A percentile compares a stretch with the other conserved stretches of the same genome.
Evolutionary conservation across 257 asterid genomes (phyloP).

Genomic region (Petunia secreta): DNA sequence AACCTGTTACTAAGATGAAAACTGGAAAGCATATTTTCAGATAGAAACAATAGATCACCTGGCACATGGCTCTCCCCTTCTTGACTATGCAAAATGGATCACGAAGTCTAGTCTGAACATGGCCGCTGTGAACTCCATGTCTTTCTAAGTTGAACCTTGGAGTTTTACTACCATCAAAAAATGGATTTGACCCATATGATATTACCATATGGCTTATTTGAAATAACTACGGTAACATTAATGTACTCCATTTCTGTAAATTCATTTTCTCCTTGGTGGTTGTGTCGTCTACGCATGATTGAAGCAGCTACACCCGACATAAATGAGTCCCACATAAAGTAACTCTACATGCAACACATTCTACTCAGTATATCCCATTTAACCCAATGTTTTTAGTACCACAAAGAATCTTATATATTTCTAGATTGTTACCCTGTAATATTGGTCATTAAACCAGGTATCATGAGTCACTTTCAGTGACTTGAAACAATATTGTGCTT

Average conservation of each 20-base stretch:
- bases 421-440: constrained; percentile 52
- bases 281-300: constrained; percentile 52
- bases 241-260: constrained; percentile 78
- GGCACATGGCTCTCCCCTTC: constrained; percentile 69
- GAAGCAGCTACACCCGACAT: constrained; percentile 61
- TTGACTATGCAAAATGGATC: constrained; percentile 72
- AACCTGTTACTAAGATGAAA: background rate
- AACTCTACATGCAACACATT: constrained; percentile 49
- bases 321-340: constrained; percentile 71
- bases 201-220: constrained; percentile 67
- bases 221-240: constrained; percentile 75
- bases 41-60: constrained; percentile 43
- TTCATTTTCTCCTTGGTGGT: constrained; percentile 58
- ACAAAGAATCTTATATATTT: background rate
- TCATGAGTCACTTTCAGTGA: constrained; percentile 43
- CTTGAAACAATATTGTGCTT: constrained; percentile 81
- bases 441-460: constrained; percentile 47
- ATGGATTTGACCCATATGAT: constrained; percentile 71
- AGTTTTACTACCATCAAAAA: constrained; percentile 50
- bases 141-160: constrained; percentile 54
- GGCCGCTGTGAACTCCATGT: constrained; percentile 24
- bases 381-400: too few relatives aligned
- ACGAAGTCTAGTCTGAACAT: constrained; percentile 59
- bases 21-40: background rate
- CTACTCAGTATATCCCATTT: background rate